Evolutionary conservation across 805 yeast genomes (phyloP).

Genomic region (Myxozyma kluyveri): DNA sequence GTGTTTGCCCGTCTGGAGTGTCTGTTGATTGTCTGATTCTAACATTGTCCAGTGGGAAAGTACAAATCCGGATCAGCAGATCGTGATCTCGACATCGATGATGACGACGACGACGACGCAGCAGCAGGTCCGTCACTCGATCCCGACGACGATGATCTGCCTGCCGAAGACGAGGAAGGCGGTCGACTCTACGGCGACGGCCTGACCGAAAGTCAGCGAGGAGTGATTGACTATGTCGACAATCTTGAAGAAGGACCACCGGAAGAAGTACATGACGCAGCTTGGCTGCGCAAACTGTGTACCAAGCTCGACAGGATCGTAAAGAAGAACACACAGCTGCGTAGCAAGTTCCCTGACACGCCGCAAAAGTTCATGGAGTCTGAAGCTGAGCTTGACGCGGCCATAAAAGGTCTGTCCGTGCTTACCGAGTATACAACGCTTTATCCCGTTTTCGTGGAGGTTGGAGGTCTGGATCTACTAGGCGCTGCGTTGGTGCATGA

Average conservation of each 20-base stretch:
- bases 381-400: conserved; percentile 28
- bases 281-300: conserved; percentile 22
- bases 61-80: conserved; percentile 5
- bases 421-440: conserved; percentile 25
- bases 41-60: conserved; percentile 4
- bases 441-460: conserved; percentile 23
- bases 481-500: conserved; percentile 24
- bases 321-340: conserved; percentile 25
- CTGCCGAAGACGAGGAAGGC: conserved; percentile 30
- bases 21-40: neutral
- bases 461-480: conserved; percentile 11
- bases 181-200: conserved; percentile 32
- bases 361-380: conserved; percentile 31
- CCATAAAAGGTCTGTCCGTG: conserved; percentile 19
- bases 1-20: neutral
- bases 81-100: conserved; percentile 1
- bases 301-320: conserved; percentile 20
- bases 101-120: conserved; percentile 6
- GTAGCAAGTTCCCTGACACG: conserved; percentile 23
- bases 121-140: conserved; percentile 1
- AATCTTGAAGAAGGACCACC: conserved; percentile 7
- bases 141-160: conserved; percentile 2
- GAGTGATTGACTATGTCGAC: conserved; percentile 29
- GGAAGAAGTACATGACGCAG: conserved; percentile 15
- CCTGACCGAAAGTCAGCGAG: conserved; percentile 24